phyloP scores from a whole-genome alignment of 768 basidiomycete species.

The Boletus eberwhitei region DNA sequence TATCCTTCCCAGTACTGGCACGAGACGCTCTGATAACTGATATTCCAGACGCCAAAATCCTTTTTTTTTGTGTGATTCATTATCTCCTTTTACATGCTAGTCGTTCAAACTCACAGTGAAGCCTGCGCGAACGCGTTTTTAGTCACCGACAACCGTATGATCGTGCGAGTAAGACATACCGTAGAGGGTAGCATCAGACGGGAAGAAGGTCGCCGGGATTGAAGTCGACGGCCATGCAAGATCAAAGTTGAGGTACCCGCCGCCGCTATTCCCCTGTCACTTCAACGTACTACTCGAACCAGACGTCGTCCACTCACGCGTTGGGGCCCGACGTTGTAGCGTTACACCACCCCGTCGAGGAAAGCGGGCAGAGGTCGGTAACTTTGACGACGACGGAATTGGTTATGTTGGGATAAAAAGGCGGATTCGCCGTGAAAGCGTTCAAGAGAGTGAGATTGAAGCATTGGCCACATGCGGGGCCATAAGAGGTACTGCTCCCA shows the following conservation, averaged over 20 bases:
- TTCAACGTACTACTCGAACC: neutral
- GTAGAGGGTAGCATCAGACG: conserved; percentile 63
- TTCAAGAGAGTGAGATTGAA: conserved; percentile 75
- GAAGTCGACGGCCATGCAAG: conserved; percentile 72
- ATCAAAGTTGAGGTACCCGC: conserved; percentile 75
- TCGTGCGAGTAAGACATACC: conserved; percentile 36
- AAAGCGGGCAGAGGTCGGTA: conserved; percentile 74
- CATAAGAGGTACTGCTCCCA: conserved; percentile 69
- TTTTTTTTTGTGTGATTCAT: conserved; percentile 21
- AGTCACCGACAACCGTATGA: conserved; percentile 17
- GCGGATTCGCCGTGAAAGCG: conserved; percentile 62
- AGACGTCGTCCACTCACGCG: conserved; percentile 42
- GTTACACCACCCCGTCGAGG: conserved; percentile 64
- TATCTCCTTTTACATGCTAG: neutral
- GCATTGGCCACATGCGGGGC: conserved; percentile 74
- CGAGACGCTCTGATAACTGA: conserved; percentile 63
- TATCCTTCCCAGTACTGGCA: conserved; percentile 69
- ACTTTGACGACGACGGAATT: conserved; percentile 73
- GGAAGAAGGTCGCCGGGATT: conserved; percentile 72
- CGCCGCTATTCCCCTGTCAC: conserved; percentile 46
- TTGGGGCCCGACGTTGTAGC: conserved; percentile 62
- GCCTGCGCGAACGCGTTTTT: conserved; percentile 33
- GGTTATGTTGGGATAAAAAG: conserved; percentile 58
- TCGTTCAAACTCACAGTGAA: conserved; percentile 34
- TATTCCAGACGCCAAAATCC: conserved; percentile 89